phyloP scores from a whole-genome alignment of 192 early-diverging fungal genomes.

The Coemansia sp. region DNA sequence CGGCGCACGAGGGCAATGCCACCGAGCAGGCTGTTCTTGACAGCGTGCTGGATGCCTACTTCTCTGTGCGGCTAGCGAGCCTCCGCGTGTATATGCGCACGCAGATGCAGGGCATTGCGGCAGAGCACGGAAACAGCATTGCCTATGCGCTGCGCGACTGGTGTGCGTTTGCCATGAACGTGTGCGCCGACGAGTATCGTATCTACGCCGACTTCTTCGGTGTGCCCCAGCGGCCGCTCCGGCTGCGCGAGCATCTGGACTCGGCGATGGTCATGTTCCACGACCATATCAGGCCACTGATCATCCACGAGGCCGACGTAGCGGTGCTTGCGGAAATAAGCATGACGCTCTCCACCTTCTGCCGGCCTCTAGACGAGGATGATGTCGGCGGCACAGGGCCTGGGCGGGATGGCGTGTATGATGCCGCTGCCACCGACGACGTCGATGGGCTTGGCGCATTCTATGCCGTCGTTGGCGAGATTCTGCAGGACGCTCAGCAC shows the following conservation, averaged over 20 bases:
- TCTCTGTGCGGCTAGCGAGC: constrained; percentile 63
- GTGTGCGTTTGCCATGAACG: constrained; percentile 77
- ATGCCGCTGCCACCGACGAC: constrained; percentile 13
- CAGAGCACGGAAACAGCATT: constrained; percentile 15
- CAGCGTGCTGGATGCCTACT: constrained; percentile 77
- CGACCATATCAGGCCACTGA: constrained; percentile 80
- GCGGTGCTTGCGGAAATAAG: constrained; percentile 81
- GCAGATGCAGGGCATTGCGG: constrained; percentile 54
- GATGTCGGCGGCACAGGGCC: not conserved
- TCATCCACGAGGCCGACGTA: constrained; percentile 82
- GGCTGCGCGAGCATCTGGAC: constrained; percentile 70
- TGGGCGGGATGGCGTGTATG: constrained; percentile 6
- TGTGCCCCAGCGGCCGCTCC: constrained; percentile 48
- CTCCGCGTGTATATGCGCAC: constrained; percentile 63
- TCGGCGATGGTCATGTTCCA: constrained; percentile 69
- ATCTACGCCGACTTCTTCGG: constrained; percentile 79
- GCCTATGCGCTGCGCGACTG: constrained; percentile 43
- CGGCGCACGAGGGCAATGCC: constrained; percentile 31
- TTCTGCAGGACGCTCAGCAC: constrained; percentile 86
- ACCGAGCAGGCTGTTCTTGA: constrained; percentile 70
- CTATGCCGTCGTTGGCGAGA: constrained; percentile 65
- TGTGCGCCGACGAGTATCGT: constrained; percentile 79
- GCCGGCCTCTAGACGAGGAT: constrained; percentile 3
- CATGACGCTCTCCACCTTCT: constrained; percentile 36
- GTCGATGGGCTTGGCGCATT: constrained; percentile 55